Conservation (phyloP, 148 eudicot species). For the Mesembryanthemum crystallinum region DNA sequence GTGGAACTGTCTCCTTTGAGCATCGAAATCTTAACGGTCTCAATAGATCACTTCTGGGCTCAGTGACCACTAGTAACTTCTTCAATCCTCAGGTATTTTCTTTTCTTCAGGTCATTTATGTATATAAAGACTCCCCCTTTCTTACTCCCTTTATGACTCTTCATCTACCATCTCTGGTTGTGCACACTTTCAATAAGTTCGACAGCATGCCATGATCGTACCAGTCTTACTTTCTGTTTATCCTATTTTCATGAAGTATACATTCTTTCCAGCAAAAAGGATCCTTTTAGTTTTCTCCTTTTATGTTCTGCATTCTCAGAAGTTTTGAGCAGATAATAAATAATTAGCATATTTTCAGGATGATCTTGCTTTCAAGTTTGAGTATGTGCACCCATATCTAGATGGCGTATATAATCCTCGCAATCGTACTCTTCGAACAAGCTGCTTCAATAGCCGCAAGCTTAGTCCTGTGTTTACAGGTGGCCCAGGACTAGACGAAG, state of each 20-base stretch:
- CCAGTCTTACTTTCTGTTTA: background rate
- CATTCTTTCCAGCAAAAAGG: background rate
- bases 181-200: background rate
- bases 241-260: background rate
- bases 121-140: background rate
- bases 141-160: background rate
- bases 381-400: constrained; percentile 91
- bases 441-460: constrained; percentile 93
- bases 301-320: background rate
- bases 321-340: constrained; percentile 4
- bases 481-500: constrained; percentile 95
- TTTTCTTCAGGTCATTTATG: background rate
- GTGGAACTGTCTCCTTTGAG: constrained; percentile 92
- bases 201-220: too few species aligned
- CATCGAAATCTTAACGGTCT: constrained; percentile 86
- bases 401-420: constrained; percentile 77
- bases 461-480: constrained; percentile 95
- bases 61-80: constrained; percentile 92
- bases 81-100: constrained; percentile 82
- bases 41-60: constrained; percentile 84
- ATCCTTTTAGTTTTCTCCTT: background rate
- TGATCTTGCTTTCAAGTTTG: constrained; percentile 89
- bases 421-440: constrained; percentile 70
- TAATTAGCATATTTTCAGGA: constrained; percentile 50
- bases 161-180: background rate